Conservation (phyloP, 1,284 basidiomycete species). For the Malassezia psittaci region DNA sequence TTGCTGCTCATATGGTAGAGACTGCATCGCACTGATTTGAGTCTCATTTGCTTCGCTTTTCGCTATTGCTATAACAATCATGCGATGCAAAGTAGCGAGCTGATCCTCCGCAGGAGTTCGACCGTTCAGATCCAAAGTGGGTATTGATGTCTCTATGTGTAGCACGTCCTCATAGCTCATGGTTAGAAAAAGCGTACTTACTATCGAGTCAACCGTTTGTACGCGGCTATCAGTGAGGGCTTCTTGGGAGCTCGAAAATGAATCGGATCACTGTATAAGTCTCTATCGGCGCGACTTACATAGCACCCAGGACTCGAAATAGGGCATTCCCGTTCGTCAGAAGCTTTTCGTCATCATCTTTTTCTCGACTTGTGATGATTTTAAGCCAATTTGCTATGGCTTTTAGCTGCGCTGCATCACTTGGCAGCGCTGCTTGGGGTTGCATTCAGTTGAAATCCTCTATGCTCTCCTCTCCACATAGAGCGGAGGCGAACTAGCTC, state of each 20-base stretch:
- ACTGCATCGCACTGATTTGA: conserved; percentile 73
- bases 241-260: conserved; percentile 1
- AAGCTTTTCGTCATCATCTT: background rate
- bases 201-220: background rate
- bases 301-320: background rate
- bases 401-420: conserved; percentile 3
- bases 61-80: conserved; percentile 84
- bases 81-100: conserved; percentile 64
- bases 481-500: too few relatives aligned
- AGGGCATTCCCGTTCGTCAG: background rate
- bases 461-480: too few relatives aligned
- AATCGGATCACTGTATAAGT: conserved; percentile 1
- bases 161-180: conserved; percentile 3
- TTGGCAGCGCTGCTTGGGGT: background rate
- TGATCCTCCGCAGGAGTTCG: conserved; percentile 47
- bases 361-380: background rate
- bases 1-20: conserved; percentile 65
- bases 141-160: background rate
- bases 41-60: conserved; percentile 64
- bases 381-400: conserved; percentile 5
- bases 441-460: too few relatives aligned
- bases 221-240: background rate
- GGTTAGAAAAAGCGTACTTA: background rate
- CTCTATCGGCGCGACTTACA: background rate
- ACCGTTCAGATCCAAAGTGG: background rate